Base-by-base conservation (phyloP, 1,139 yeast genomes). In the Taphrina communis region DNA sequence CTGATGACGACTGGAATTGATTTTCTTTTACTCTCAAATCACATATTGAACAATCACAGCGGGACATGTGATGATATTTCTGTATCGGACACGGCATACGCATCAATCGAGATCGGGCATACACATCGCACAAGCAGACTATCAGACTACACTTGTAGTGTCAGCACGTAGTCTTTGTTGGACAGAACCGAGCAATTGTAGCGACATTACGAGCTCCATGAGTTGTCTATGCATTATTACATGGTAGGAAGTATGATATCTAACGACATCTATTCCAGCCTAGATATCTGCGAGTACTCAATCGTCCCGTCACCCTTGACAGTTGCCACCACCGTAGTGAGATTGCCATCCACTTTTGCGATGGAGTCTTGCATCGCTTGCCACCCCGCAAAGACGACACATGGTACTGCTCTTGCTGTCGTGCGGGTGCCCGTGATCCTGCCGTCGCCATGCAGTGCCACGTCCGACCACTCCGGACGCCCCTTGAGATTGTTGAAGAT, bases 1-100 rank as follows among this genome's bases (percentile, higher is more conserved):
- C 56, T 46, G 68, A 65, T 42, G 70, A 68, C 17, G 70, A 68
- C 17, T 67, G 70, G 70, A 21, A 25, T 21, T 50, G 36, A 50
- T 14, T 9, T 3, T 12, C 1, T 41, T 50, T 25, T 17, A 25
- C 31, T 25, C 31, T 4, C 4, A 25, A 25, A 25, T 25, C 31
- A 25, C 4, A 4, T 4, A 25, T 25, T 25, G 31, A 4, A 25
- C 31, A 25, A 25, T 25, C 31, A 25, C 31, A 4, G 31, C 31
- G 4, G 31, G 31, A 25, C 31, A 25, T 25, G 31, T 25, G 31
- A 2, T 4, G 4, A 25, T 25, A 25, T 25, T 25, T 25, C 17
- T 25, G 31, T 2, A 25, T 25, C 4, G 31, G 4, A 4, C 31
- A 25, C 31, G 4, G 4, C 4, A 25, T 25, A 25, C 31, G 31